Evolutionary conservation across 208 protist genomes (phyloP).

Genomic region (Herpetomonas samuelpessoai): DNA sequence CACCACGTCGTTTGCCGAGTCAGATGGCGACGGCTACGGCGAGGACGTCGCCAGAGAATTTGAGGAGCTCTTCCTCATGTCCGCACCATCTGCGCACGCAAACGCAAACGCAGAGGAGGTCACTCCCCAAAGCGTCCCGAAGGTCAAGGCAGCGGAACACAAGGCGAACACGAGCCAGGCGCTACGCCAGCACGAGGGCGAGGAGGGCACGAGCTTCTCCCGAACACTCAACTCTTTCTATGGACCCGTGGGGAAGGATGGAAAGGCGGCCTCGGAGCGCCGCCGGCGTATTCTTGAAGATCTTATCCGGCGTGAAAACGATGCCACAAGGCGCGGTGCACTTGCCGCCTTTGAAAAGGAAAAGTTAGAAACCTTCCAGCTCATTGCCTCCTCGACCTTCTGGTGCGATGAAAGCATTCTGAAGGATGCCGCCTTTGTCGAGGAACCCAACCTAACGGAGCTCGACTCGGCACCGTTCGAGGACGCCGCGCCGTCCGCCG

Average conservation of each 20-base stretch:
- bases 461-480: not conserved
- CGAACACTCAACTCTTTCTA: slow-evolving; percentile 10
- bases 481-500: not conserved
- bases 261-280: slow-evolving; percentile 11
- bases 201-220: not conserved
- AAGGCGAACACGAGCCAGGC: too few species aligned
- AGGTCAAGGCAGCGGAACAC: too few species aligned
- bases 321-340: not conserved
- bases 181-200: too few species aligned
- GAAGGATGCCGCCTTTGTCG: not conserved
- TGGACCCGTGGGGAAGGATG: slow-evolving; percentile 10
- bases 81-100: too few species aligned
- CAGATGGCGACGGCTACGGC: not conserved
- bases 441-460: not conserved
- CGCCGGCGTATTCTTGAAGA: not conserved
- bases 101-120: too few species aligned
- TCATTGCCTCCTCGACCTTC: not conserved
- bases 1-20: not conserved
- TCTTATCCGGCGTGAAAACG: not conserved
- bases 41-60: not conserved
- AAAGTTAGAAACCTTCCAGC: not conserved
- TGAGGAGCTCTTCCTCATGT: not conserved
- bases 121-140: too few species aligned
- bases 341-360: not conserved
- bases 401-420: not conserved